Conservation (phyloP, 2,329 filamentous ascomycete genomes). For the Aspergillus thermomutatus region DNA sequence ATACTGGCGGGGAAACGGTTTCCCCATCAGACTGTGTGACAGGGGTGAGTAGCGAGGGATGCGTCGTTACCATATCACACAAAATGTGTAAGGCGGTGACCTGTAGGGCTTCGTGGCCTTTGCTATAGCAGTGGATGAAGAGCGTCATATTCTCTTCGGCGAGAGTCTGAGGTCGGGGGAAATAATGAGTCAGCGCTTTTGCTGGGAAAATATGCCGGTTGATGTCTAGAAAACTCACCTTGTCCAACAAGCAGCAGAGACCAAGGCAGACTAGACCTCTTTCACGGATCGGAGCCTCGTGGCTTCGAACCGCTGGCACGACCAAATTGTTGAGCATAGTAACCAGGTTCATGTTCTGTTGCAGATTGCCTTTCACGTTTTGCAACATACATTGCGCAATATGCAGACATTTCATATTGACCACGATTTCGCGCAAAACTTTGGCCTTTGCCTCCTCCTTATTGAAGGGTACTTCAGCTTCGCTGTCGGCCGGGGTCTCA, state of each 20-base stretch:
- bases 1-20: conserved; percentile 48
- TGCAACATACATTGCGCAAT: conserved; percentile 97
- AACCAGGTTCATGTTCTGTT: conserved; percentile 86
- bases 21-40: conserved; percentile 42
- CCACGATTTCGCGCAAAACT: conserved; percentile 76
- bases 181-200: not conserved
- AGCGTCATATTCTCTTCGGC: conserved; percentile 88
- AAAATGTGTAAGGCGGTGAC: conserved; percentile 88
- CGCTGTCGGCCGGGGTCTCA: conserved; percentile 44
- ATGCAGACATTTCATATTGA: conserved; percentile 97
- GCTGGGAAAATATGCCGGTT: not conserved
- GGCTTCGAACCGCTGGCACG: conserved; percentile 88
- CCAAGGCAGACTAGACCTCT: conserved; percentile 85
- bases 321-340: conserved; percentile 98
- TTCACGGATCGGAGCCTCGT: conserved; percentile 89
- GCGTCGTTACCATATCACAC: conserved; percentile 86
- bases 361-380: conserved; percentile 82
- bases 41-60: conserved; percentile 71
- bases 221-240: conserved; percentile 45
- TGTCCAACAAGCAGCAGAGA: conserved; percentile 85
- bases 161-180: conserved; percentile 55
- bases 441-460: conserved; percentile 66
- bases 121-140: conserved; percentile 94
- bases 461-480: conserved; percentile 56
- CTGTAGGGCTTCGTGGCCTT: conserved; percentile 85